Conservation (phyloP, 345 rosid genomes). For the Mangifera indica region DNA sequence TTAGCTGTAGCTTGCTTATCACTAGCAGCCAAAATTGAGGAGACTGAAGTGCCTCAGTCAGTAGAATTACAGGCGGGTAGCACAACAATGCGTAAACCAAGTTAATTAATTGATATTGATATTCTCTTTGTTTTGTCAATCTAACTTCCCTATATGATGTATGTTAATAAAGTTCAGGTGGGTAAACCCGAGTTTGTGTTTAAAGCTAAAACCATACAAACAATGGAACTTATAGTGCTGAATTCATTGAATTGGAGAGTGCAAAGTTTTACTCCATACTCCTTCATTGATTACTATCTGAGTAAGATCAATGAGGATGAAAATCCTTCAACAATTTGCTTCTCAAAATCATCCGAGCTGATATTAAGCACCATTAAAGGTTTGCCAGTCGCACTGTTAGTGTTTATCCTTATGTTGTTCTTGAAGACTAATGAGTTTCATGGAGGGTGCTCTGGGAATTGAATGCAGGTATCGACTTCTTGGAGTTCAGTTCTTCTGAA, state of each 20-base stretch:
- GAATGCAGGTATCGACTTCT: slow-evolving; percentile 74
- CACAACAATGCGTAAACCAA: not conserved
- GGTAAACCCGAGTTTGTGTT: slow-evolving; percentile 49
- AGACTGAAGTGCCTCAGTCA: slow-evolving; percentile 48
- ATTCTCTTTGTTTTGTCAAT: not conserved
- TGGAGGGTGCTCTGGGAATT: slow-evolving; percentile 34
- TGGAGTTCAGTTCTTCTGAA: slow-evolving; percentile 78
- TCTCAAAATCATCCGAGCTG: slow-evolving; percentile 45
- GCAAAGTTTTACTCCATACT: slow-evolving; percentile 50
- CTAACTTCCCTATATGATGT: slow-evolving; percentile 5
- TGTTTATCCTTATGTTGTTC: slow-evolving; percentile 14
- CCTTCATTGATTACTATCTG: slow-evolving; percentile 52
- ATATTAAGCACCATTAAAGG: slow-evolving; percentile 57
- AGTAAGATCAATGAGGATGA: slow-evolving; percentile 41
- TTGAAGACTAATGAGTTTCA: slow-evolving; percentile 27
- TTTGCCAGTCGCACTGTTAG: slow-evolving; percentile 15
- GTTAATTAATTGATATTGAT: not conserved
- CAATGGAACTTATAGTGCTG: slow-evolving; percentile 72
- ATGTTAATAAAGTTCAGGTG: slow-evolving; percentile 34
- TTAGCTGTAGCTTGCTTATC: slow-evolving; percentile 72
- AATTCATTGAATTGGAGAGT: slow-evolving; percentile 66
- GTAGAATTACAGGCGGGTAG: slow-evolving; percentile 54
- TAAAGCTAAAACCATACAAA: slow-evolving; percentile 52
- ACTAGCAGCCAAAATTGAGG: slow-evolving; percentile 69
- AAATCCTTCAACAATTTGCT: slow-evolving; percentile 30